Evolutionary conservation across 352 stramenopile species (phyloP).

Genomic region (Aphanomyces euteiches): DNA sequence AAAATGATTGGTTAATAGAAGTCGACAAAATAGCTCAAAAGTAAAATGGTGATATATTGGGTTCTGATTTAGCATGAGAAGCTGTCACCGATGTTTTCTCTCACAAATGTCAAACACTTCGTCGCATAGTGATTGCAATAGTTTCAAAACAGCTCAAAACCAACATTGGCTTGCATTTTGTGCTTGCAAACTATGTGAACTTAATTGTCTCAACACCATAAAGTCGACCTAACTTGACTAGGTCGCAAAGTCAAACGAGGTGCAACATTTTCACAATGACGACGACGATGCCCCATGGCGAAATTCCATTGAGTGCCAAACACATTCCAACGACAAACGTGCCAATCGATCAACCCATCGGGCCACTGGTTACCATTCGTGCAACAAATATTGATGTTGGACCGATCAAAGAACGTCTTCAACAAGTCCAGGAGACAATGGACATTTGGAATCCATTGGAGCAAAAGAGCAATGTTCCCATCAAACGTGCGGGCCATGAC

Average conservation of each 20-base stretch:
- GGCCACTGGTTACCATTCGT: conserved; percentile 11
- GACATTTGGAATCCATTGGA: conserved; percentile 62
- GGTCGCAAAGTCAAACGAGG: no score
- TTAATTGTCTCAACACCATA: no score
- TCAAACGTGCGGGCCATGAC: conserved; percentile 95
- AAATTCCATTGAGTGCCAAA: conserved; percentile 24
- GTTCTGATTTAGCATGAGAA: not conserved
- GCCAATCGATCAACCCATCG: not conserved
- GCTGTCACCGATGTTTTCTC: no score
- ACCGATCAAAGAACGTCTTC: conserved; percentile 11
- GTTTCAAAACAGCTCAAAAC: no score
- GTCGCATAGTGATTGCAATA: no score
- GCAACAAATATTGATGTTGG: conserved; percentile 9
- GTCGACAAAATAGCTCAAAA: not conserved
- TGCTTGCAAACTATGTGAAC: no score
- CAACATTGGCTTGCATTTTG: no score
- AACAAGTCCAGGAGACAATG: conserved; percentile 11
- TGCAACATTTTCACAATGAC: no score
- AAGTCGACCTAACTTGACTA: no score
- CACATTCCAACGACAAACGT: not conserved
- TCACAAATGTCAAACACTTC: no score
- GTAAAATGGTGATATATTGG: not conserved
- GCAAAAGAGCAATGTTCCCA: conserved; percentile 85
- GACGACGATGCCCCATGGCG: not conserved
- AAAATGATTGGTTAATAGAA: not conserved